Conservation (phyloP, 148 eudicot species). For the Pouteria glomerata region DNA sequence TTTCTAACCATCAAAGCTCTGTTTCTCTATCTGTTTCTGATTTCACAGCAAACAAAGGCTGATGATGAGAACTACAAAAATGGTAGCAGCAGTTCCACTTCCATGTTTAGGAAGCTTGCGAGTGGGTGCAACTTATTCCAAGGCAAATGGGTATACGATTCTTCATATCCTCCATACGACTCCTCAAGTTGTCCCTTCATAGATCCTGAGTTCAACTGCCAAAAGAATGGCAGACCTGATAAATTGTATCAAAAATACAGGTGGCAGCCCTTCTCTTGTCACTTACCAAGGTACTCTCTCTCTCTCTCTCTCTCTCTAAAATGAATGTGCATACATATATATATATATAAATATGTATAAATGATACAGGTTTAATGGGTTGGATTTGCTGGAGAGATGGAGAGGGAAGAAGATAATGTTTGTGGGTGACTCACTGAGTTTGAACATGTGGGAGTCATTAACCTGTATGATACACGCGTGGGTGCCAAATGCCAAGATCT, state of each 20-base stretch:
- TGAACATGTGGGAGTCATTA: slow-evolving; percentile 75
- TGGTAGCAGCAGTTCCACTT: neutral
- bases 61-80: neutral
- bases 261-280: slow-evolving; percentile 79
- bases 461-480: slow-evolving; percentile 71
- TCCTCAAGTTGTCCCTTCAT: slow-evolving; percentile 67
- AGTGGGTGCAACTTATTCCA: slow-evolving; percentile 50
- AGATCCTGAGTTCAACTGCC: slow-evolving; percentile 68
- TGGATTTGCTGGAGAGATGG: slow-evolving; percentile 59
- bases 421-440: slow-evolving; percentile 80
- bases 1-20: slow-evolving; percentile 23
- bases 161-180: slow-evolving; percentile 71
- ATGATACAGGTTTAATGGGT: slow-evolving; percentile 66
- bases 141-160: slow-evolving; percentile 91
- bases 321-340: neutral
- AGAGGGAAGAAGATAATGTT: slow-evolving; percentile 88
- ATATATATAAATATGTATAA: no score
- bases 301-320: neutral
- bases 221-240: slow-evolving; percentile 69
- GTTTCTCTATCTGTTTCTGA: slow-evolving; percentile 27
- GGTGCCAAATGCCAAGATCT: slow-evolving; percentile 58
- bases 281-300: slow-evolving; percentile 52
- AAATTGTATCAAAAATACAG: slow-evolving; percentile 56
- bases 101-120: slow-evolving; percentile 19
- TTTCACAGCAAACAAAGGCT: slow-evolving; percentile 16